A percentile compares a stretch with the other conserved stretches of the same genome.
Conservation (phyloP, 2,329 filamentous ascomycete species). For the Cadophora sp. region DNA sequence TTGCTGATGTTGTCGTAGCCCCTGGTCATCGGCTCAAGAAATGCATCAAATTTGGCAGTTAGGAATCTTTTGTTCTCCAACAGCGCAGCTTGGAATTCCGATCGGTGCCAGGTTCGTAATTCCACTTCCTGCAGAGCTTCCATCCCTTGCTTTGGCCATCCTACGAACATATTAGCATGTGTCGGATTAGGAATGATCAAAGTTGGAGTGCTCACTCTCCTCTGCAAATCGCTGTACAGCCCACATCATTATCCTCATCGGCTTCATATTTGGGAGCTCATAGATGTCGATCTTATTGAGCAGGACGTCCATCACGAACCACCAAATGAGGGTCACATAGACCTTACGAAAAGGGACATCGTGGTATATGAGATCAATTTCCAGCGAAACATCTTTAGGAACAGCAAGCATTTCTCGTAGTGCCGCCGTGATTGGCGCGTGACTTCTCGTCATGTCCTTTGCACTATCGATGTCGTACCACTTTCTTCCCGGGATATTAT, state of each 20-base stretch:
- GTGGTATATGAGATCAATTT: not conserved
- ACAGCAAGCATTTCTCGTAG: slow-evolving; percentile 18
- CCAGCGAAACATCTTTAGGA: not conserved
- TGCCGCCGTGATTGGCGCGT: slow-evolving; percentile 24
- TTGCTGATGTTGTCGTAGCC: slow-evolving; percentile 1
- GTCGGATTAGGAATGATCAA: not conserved
- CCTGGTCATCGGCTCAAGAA: slow-evolving; percentile 21
- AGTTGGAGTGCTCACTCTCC: slow-evolving; percentile 13
- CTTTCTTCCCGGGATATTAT: not conserved
- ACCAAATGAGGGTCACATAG: slow-evolving; percentile 11
- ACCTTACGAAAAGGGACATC: slow-evolving; percentile 17
- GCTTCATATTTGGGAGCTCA: slow-evolving; percentile 26
- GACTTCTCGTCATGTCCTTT: slow-evolving; percentile 9
- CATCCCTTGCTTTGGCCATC: slow-evolving; percentile 18
- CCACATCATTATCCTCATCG: slow-evolving; percentile 17
- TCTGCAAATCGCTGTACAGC: slow-evolving; percentile 19
- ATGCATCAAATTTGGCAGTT: slow-evolving; percentile 14
- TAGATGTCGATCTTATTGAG: slow-evolving; percentile 16
- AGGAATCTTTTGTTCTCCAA: slow-evolving; percentile 11
- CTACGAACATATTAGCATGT: slow-evolving; percentile 12
- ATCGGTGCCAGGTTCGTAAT: slow-evolving; percentile 19
- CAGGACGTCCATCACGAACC: slow-evolving; percentile 25
- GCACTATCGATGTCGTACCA: slow-evolving; percentile 7
- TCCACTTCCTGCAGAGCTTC: slow-evolving; percentile 23
- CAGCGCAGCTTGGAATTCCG: slow-evolving; percentile 8